Evolutionary conservation across 1,284 basidiomycete genomes (phyloP).

Genomic region (Austroboletus novae-zelandiae): DNA sequence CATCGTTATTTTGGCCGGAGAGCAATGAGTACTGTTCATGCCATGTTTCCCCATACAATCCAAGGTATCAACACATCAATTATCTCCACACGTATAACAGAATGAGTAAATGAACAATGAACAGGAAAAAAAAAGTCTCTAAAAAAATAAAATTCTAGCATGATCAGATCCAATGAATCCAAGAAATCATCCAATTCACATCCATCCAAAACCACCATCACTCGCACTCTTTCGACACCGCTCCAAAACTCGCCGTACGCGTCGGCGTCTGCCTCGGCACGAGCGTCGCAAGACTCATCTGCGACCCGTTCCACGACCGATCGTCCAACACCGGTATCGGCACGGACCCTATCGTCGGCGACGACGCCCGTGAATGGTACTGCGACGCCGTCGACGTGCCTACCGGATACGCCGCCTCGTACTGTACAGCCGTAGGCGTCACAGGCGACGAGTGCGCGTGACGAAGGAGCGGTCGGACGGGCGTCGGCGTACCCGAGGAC

Average conservation of each 20-base stretch:
- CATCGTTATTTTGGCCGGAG: no score
- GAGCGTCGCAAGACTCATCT: slow-evolving; percentile 55
- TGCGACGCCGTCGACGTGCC: slow-evolving; percentile 32
- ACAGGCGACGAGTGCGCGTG: slow-evolving; percentile 23
- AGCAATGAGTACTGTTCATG: no score
- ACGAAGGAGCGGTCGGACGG: slow-evolving; percentile 17
- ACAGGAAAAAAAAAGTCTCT: no score
- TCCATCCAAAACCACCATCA: no score
- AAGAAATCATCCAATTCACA: no score
- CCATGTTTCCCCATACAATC: no score
- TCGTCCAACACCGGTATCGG: slow-evolving; percentile 32
- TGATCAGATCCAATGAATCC: no score
- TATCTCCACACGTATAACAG: no score
- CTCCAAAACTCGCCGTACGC: slow-evolving; percentile 32
- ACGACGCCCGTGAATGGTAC: slow-evolving; percentile 34
- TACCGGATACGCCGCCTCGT: slow-evolving; percentile 22
- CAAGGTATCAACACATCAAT: no score
- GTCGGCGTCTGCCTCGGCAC: slow-evolving; percentile 45
- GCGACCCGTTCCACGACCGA: slow-evolving; percentile 64
- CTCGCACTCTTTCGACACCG: no score
- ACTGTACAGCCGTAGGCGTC: slow-evolving; percentile 20
- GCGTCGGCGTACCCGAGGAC: slow-evolving; percentile 25
- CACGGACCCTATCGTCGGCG: slow-evolving; percentile 35
- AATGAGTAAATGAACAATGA: no score
- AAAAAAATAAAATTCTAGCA: no score